Evolutionary conservation across 2,329 filamentous ascomycete genomes (phyloP).

Genomic region (Paraphaeosphaeria sporulosa): DNA sequence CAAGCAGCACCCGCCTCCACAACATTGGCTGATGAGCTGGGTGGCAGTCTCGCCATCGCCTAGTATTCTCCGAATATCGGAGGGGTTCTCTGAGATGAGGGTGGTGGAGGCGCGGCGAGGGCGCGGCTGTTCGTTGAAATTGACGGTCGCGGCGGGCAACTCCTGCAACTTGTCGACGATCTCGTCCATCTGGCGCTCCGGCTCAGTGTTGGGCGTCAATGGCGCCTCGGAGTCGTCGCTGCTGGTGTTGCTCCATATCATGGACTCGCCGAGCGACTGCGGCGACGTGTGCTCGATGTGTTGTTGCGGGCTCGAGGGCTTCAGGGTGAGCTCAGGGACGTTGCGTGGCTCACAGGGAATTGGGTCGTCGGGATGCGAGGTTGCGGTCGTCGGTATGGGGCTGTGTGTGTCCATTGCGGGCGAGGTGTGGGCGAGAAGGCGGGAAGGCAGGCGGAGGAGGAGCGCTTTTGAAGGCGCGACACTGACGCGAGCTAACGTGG

Average conservation of each 20-base stretch:
- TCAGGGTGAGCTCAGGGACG: constrained; percentile 40
- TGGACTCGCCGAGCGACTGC: constrained; percentile 51
- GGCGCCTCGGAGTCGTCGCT: constrained; percentile 53
- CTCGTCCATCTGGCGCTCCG: constrained; percentile 51
- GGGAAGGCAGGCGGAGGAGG: constrained; percentile 19
- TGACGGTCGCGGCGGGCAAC: constrained; percentile 45
- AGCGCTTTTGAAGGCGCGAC: constrained; percentile 28
- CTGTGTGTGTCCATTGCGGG: constrained; percentile 34
- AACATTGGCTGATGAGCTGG: constrained; percentile 68
- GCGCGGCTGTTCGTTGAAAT: constrained; percentile 46
- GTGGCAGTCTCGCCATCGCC: constrained; percentile 64
- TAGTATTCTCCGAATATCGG: constrained; percentile 66
- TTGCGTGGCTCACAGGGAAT: constrained; percentile 53
- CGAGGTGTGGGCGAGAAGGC: constrained; percentile 32
- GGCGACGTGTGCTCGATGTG: constrained; percentile 46
- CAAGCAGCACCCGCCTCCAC: constrained; percentile 71
- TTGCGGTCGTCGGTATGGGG: constrained; percentile 50
- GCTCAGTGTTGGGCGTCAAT: constrained; percentile 54
- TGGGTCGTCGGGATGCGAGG: constrained; percentile 56
- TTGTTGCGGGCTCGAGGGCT: constrained; percentile 26
- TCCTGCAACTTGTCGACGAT: constrained; percentile 51
- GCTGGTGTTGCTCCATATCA: constrained; percentile 51
- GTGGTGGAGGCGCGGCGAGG: constrained; percentile 72
- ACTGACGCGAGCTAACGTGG: constrained; percentile 29
- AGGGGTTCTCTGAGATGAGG: constrained; percentile 66